A percentile compares a stretch with the other conserved stretches of the same genome.
Evolutionary conservation across 2,329 filamentous ascomycete genomes (phyloP).

Genomic region (Sporothrix variecibatus): DNA sequence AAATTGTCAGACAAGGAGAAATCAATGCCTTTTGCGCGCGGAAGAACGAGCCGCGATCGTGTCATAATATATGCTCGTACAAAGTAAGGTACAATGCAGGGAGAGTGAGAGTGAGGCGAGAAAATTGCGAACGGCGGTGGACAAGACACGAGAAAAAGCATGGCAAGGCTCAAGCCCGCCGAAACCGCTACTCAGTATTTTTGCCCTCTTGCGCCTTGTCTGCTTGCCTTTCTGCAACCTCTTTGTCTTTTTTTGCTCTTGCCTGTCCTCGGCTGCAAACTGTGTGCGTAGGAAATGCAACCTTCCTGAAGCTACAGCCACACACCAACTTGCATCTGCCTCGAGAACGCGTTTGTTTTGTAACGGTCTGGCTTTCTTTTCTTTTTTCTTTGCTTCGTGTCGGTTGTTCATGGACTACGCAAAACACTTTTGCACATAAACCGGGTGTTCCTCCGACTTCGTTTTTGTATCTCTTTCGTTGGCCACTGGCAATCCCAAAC

Average conservation of each 20-base stretch:
- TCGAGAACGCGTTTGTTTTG: not conserved
- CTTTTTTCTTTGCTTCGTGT: not conserved
- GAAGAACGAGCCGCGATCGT: not conserved
- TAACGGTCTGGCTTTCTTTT: not conserved
- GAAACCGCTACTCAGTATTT: not conserved
- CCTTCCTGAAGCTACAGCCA: slow-evolving; percentile 6
- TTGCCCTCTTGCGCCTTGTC: not conserved
- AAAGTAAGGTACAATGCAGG: not conserved
- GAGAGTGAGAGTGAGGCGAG: not conserved
- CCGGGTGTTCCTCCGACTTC: too few relatives aligned
- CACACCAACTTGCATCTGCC: slow-evolving; percentile 7
- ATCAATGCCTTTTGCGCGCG: not conserved
- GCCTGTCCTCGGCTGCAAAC: slow-evolving; percentile 7
- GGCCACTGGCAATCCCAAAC: not conserved
- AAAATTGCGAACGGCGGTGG: not conserved
- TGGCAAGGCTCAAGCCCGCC: not conserved
- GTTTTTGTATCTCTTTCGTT: not conserved
- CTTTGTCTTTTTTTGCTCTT: not conserved
- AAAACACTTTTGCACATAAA: not conserved
- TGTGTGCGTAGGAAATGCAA: slow-evolving; percentile 15
- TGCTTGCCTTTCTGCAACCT: not conserved
- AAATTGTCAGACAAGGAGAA: not conserved
- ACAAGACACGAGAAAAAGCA: not conserved
- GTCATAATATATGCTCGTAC: not conserved
- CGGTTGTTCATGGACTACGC: not conserved